phyloP scores from a whole-genome alignment of 1,139 yeast genomes.

The Spencermartinsiella ligniputridi region DNA sequence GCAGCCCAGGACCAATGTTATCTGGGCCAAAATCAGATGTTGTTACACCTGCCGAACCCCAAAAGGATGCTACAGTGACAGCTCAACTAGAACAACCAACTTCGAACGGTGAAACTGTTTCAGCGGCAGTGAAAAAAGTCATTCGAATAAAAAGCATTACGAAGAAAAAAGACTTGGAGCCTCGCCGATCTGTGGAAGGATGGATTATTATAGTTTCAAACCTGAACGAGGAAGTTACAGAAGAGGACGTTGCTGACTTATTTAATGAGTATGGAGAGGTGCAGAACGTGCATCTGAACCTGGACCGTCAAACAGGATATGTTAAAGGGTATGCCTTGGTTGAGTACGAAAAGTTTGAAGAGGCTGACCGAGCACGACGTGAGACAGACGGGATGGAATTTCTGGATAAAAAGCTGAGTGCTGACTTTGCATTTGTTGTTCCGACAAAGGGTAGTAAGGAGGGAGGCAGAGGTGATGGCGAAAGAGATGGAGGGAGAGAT shows the following conservation, averaged over 20 bases:
- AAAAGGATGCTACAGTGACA: too few species aligned
- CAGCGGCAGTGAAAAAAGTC: neutral
- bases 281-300: slow-evolving; percentile 38
- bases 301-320: slow-evolving; percentile 43
- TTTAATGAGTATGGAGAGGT: slow-evolving; percentile 42
- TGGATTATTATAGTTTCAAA: slow-evolving; percentile 41
- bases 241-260: slow-evolving; percentile 41
- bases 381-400: slow-evolving; percentile 34
- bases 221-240: slow-evolving; percentile 44
- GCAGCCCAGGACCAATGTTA: too few species aligned
- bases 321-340: slow-evolving; percentile 43
- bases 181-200: slow-evolving; percentile 36
- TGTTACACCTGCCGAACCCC: too few species aligned
- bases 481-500: neutral
- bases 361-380: slow-evolving; percentile 36
- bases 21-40: too few species aligned
- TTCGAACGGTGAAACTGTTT: too few species aligned
- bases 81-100: too few species aligned
- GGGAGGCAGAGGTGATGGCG: too few species aligned
- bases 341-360: slow-evolving; percentile 34
- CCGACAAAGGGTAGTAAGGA: neutral
- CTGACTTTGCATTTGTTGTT: neutral
- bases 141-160: neutral
- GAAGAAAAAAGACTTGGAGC: neutral
- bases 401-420: slow-evolving; percentile 26